Percentiles rank a stretch among this genome's conserved stretches.
Evolutionary conservation across 306 rosid genomes (phyloP).

Genomic region (Coriaria nepalensis): DNA sequence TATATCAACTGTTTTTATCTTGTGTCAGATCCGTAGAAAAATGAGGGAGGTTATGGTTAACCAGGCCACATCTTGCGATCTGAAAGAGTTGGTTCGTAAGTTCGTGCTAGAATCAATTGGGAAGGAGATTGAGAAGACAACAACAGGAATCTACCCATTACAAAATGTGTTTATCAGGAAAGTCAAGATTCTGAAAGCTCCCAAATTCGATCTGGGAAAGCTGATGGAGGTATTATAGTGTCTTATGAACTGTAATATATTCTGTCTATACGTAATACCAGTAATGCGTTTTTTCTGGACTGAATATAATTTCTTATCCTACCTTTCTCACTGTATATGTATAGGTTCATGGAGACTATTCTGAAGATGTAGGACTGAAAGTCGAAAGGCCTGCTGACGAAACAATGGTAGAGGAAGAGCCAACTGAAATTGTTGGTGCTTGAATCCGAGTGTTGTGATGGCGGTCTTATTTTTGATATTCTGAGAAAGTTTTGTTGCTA

Average conservation of each 20-base stretch:
- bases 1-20: background rate
- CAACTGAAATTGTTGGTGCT: constrained; percentile 57
- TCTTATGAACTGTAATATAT: background rate
- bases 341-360: constrained; percentile 73
- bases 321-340: background rate
- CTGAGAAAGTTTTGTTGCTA: background rate
- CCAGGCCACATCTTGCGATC: constrained; percentile 70
- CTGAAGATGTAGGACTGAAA: constrained; percentile 63
- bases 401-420: constrained; percentile 22
- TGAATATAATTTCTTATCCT: background rate
- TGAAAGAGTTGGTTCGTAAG: constrained; percentile 76
- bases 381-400: constrained; percentile 82
- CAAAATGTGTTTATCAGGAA: constrained; percentile 81
- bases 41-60: constrained; percentile 79
- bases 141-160: constrained; percentile 62
- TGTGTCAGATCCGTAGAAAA: constrained; percentile 63
- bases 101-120: constrained; percentile 82
- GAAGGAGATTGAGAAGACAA: constrained; percentile 74
- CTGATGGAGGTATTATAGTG: constrained; percentile 62
- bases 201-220: constrained; percentile 86
- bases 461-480: no score
- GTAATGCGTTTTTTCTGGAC: background rate
- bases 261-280: no score
- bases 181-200: constrained; percentile 87
- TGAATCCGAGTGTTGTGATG: constrained; percentile 21